A percentile compares a stretch with the other conserved stretches of the same genome.
Evolutionary conservation across 2,329 filamentous ascomycete species (phyloP).

Genomic region (Pseudopyricularia javanii): DNA sequence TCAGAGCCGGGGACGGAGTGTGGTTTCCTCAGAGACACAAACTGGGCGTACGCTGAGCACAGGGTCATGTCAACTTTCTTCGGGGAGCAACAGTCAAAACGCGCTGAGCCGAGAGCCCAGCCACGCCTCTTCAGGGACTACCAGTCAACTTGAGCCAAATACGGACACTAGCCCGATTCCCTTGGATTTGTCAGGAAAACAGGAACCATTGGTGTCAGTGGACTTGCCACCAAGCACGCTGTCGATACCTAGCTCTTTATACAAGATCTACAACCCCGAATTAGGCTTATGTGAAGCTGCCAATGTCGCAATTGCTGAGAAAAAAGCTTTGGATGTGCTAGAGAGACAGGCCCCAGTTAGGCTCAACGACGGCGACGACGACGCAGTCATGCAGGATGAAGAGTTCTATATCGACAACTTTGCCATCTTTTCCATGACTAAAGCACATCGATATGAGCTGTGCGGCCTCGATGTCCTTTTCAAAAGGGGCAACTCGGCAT

Average conservation of each 20-base stretch:
- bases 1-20: no score
- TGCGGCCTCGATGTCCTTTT: constrained; percentile 39
- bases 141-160: no score
- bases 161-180: no score
- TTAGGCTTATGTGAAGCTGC: neutral
- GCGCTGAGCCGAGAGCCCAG: no score
- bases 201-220: neutral
- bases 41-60: no score
- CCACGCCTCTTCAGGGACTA: no score
- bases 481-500: constrained; percentile 16
- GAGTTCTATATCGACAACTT: constrained; percentile 40
- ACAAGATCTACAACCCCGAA: neutral
- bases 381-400: constrained; percentile 1
- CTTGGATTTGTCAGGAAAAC: neutral
- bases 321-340: neutral
- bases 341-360: neutral
- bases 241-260: neutral
- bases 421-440: constrained; percentile 35
- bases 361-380: neutral
- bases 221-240: constrained; percentile 4
- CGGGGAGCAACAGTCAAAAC: no score
- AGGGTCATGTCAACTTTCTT: no score
- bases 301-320: neutral
- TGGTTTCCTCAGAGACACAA: no score
- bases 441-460: constrained; percentile 33